These are phyloP conservation scores for Apiospora malaysiana DNA, from an alignment of 2,329 filamentous ascomycete species.

Conservation along the genomic window DNA sequence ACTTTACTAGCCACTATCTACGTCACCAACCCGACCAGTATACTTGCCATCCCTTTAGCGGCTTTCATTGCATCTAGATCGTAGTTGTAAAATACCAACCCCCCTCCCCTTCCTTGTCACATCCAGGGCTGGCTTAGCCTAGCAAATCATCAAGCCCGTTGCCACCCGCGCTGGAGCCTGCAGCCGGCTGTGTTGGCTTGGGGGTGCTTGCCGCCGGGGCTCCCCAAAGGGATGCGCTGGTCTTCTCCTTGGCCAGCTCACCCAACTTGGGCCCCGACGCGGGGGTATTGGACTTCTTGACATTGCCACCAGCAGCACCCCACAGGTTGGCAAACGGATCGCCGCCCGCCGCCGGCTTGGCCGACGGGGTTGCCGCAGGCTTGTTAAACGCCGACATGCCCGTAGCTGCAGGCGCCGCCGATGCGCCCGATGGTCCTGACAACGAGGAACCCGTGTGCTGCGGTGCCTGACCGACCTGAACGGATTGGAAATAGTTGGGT, in stretches of 20 bases:
- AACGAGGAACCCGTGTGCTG: constrained; percentile 42
- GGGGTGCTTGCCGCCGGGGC: constrained; percentile 55
- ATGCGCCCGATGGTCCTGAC: constrained; percentile 35
- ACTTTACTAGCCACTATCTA: constrained; percentile 20
- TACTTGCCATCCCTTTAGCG: not conserved
- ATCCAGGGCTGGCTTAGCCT: constrained; percentile 30
- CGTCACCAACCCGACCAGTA: constrained; percentile 3
- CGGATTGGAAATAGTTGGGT: constrained; percentile 95
- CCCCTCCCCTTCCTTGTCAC: not conserved
- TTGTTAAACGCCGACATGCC: constrained; percentile 50
- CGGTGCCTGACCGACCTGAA: constrained; percentile 72
- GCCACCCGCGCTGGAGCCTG: constrained; percentile 26
- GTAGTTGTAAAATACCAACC: not conserved
- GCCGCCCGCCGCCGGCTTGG: constrained; percentile 65
- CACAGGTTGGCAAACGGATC: constrained; percentile 93
- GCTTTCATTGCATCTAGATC: constrained; percentile 6
- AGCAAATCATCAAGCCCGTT: constrained; percentile 41
- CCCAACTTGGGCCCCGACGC: constrained; percentile 80
- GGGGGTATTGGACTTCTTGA: constrained; percentile 73
- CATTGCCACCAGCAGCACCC: constrained; percentile 73
- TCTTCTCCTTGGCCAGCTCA: constrained; percentile 98
- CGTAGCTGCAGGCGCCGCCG: constrained; percentile 31
- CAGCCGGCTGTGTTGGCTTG: constrained; percentile 31
- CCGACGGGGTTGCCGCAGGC: constrained; percentile 49
- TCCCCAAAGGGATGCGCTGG: constrained; percentile 92